Conservation (phyloP, 805 yeast species). For the Torulaspora gathmanii region DNA sequence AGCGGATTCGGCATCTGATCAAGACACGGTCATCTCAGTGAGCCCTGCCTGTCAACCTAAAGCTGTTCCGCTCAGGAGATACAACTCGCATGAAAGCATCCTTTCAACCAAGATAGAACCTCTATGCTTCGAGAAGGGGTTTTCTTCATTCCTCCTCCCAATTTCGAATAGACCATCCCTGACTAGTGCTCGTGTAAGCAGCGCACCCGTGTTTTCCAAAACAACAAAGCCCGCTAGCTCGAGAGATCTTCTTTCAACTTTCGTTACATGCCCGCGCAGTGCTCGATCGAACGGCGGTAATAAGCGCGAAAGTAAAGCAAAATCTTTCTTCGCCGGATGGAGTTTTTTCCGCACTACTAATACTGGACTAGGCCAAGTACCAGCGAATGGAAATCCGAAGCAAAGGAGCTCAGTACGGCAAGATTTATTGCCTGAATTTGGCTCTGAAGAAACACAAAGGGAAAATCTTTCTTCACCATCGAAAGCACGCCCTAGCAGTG, state of each 20-base stretch:
- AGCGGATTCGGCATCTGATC: constrained; percentile 20
- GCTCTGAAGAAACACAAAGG: not conserved
- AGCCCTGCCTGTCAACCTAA: constrained; percentile 12
- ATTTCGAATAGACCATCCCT: constrained; percentile 9
- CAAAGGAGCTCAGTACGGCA: not conserved
- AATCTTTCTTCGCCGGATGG: constrained; percentile 23
- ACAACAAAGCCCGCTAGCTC: constrained; percentile 9
- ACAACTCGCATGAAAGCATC: constrained; percentile 35
- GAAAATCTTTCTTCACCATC: not conserved
- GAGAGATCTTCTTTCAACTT: constrained; percentile 10
- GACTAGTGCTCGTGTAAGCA: constrained; percentile 12
- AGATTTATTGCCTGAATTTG: not conserved
- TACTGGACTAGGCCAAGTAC: not conserved
- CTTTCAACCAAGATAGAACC: constrained; percentile 20
- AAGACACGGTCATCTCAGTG: constrained; percentile 25
- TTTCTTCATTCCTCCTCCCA: constrained; percentile 11
- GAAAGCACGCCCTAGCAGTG: not conserved
- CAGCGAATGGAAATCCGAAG: not conserved
- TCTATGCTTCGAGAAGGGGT: not conserved
- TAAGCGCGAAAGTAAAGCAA: not conserved
- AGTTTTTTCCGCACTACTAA: constrained; percentile 11
- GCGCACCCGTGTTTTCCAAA: constrained; percentile 13
- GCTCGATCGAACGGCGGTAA: not conserved
- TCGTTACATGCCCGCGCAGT: constrained; percentile 6
- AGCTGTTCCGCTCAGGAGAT: constrained; percentile 26